These are phyloP conservation scores for Trichoderma sp. DNA, from an alignment of 2,329 filamentous ascomycete species.

Conservation along the genomic window DNA sequence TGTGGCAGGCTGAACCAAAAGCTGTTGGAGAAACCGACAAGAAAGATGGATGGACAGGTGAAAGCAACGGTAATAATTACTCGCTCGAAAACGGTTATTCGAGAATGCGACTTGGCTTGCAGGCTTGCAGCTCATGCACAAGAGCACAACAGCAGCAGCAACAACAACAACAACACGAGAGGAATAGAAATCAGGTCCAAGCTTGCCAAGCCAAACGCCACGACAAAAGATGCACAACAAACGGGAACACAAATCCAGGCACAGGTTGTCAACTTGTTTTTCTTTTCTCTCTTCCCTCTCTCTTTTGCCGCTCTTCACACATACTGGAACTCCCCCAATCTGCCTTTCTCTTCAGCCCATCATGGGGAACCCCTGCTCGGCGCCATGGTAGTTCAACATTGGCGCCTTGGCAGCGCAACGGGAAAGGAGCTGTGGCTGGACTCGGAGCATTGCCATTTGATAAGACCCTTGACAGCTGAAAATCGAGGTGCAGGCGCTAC, in stretches of 20 bases:
- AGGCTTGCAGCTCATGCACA: not conserved
- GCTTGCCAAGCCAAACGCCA: not conserved
- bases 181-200: not conserved
- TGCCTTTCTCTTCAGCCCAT: conserved; percentile 7
- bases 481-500: conserved; percentile 8
- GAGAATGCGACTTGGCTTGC: not conserved
- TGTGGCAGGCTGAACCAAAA: not conserved
- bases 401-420: conserved; percentile 8
- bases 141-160: not conserved
- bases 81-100: not conserved
- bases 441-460: conserved; percentile 15
- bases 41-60: not conserved
- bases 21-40: no score
- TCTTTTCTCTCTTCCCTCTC: not conserved
- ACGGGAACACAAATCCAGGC: not conserved
- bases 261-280: not conserved
- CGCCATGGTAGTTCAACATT: not conserved
- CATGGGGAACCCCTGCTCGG: conserved; percentile 14
- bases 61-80: not conserved
- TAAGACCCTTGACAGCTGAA: conserved; percentile 20
- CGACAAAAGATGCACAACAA: not conserved
- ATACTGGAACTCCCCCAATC: not conserved
- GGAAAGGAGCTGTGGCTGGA: not conserved
- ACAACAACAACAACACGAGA: not conserved
- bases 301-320: not conserved